Evolutionary conservation across 306 rosid genomes (phyloP).

Genomic region (Rubus idaeus): DNA sequence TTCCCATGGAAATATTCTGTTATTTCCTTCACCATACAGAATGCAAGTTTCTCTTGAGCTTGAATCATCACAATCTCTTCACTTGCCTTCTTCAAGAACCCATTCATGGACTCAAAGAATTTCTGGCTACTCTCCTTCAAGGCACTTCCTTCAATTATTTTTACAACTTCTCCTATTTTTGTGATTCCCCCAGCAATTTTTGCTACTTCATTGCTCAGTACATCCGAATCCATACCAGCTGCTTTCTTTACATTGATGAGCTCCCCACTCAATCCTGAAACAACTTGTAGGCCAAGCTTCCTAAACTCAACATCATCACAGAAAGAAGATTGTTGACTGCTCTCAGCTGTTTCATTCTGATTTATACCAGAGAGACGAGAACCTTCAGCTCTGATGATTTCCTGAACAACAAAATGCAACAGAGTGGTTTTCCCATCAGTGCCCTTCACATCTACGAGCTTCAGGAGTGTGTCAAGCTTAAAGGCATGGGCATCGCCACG

Average conservation of each 20-base stretch:
- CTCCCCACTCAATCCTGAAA: slow-evolving; percentile 86
- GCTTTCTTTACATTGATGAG: slow-evolving; percentile 78
- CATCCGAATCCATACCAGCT: slow-evolving; percentile 82
- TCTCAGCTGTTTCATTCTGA: slow-evolving; percentile 29
- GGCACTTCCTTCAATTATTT: slow-evolving; percentile 53
- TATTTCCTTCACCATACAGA: slow-evolving; percentile 69
- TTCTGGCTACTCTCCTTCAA: slow-evolving; percentile 48
- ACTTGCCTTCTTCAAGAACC: slow-evolving; percentile 62
- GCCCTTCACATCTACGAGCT: slow-evolving; percentile 83
- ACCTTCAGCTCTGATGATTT: slow-evolving; percentile 84
- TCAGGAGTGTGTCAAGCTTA: slow-evolving; percentile 87
- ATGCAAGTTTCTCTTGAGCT: slow-evolving; percentile 51
- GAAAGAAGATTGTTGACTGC: slow-evolving; percentile 42
- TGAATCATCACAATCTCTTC: slow-evolving; percentile 61
- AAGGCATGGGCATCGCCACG: slow-evolving; percentile 94
- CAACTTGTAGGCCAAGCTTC: slow-evolving; percentile 86
- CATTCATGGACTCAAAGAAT: slow-evolving; percentile 61
- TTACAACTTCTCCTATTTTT: slow-evolving; percentile 53
- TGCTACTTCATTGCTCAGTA: slow-evolving; percentile 60
- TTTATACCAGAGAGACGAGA: slow-evolving; percentile 47
- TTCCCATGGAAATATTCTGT: slow-evolving; percentile 86
- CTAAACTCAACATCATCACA: slow-evolving; percentile 62
- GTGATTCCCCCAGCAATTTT: slow-evolving; percentile 66
- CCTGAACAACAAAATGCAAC: slow-evolving; percentile 87
- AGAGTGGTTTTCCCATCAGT: slow-evolving; percentile 81